Evolutionary conservation across 768 basidiomycete species (phyloP).

Genomic region (Agrocybe praecox): DNA sequence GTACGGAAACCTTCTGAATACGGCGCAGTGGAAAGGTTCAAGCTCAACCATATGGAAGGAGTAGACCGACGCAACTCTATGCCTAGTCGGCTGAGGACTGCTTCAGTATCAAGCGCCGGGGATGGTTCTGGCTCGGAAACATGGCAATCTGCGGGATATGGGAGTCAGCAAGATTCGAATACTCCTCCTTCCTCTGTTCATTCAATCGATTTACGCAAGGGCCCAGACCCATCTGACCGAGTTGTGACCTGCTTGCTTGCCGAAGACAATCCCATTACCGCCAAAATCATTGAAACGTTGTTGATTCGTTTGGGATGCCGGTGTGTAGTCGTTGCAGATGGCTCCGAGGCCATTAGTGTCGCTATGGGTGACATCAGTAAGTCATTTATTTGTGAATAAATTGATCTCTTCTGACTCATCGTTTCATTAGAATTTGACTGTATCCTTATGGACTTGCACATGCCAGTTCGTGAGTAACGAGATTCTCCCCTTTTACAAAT

Average conservation of each 20-base stretch:
- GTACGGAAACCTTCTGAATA: slow-evolving; percentile 88
- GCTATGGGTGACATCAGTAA: slow-evolving; percentile 97
- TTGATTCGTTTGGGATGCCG: slow-evolving; percentile 94
- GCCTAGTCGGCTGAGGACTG: slow-evolving; percentile 86
- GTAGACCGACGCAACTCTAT: slow-evolving; percentile 79
- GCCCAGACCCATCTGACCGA: slow-evolving; percentile 78
- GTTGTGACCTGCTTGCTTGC: slow-evolving; percentile 94
- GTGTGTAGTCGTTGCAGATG: slow-evolving; percentile 93
- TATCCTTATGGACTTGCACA: slow-evolving; percentile 93
- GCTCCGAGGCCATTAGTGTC: slow-evolving; percentile 95
- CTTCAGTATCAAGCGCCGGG: slow-evolving; percentile 81
- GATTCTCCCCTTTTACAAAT: not conserved
- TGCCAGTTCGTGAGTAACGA: slow-evolving; percentile 82
- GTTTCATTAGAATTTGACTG: slow-evolving; percentile 80
- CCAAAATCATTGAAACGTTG: slow-evolving; percentile 95
- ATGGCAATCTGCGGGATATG: slow-evolving; percentile 64
- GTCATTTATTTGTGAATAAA: slow-evolving; percentile 31
- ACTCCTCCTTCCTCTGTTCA: slow-evolving; percentile 87
- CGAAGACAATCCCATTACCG: slow-evolving; percentile 97
- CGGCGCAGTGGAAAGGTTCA: slow-evolving; percentile 88
- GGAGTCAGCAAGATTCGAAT: slow-evolving; percentile 56
- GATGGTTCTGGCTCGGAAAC: slow-evolving; percentile 80
- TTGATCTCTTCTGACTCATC: slow-evolving; percentile 20
- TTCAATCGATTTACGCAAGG: slow-evolving; percentile 78
- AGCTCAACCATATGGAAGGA: slow-evolving; percentile 76